Conservation (phyloP, 2,329 filamentous ascomycete species). For the Laburnicola sp. region DNA sequence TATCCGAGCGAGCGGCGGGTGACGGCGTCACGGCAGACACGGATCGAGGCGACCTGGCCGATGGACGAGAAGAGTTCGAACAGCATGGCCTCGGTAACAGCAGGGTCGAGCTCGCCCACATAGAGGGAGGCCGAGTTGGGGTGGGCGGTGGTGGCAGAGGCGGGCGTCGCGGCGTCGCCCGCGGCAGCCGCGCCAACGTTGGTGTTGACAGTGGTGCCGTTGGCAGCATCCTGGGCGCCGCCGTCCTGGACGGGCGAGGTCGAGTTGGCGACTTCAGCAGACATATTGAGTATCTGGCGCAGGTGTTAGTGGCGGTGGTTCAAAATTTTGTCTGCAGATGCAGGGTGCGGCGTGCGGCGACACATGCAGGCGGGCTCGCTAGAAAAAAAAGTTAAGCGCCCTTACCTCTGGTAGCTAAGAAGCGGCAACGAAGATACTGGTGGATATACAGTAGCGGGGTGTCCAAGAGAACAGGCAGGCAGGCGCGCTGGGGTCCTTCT, state of each 20-base stretch:
- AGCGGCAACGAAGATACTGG: slow-evolving; percentile 26
- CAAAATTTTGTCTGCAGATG: slow-evolving; percentile 34
- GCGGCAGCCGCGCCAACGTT: slow-evolving; percentile 63
- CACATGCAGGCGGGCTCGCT: slow-evolving; percentile 30
- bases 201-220: slow-evolving; percentile 70
- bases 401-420: slow-evolving; percentile 33
- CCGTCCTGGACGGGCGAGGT: slow-evolving; percentile 66
- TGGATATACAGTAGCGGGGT: slow-evolving; percentile 19
- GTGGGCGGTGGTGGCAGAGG: slow-evolving; percentile 72
- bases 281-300: slow-evolving; percentile 40
- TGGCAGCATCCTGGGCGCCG: slow-evolving; percentile 72
- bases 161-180: slow-evolving; percentile 69
- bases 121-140: slow-evolving; percentile 98
- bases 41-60: slow-evolving; percentile 96
- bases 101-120: slow-evolving; percentile 96
- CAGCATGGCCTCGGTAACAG: slow-evolving; percentile 99
- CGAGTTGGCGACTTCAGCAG: slow-evolving; percentile 50
- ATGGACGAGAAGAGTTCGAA: slow-evolving; percentile 99
- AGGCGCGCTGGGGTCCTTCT: slow-evolving; percentile 24
- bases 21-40: slow-evolving; percentile 98
- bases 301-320: slow-evolving; percentile 28
- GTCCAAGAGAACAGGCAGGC: slow-evolving; percentile 26
- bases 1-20: slow-evolving; percentile 98
- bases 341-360: slow-evolving; percentile 30
- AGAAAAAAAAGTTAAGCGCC: slow-evolving; percentile 27